Evolutionary conservation across 2,329 filamentous ascomycete species (phyloP).

Genomic region (Sporothrix mexicana): DNA sequence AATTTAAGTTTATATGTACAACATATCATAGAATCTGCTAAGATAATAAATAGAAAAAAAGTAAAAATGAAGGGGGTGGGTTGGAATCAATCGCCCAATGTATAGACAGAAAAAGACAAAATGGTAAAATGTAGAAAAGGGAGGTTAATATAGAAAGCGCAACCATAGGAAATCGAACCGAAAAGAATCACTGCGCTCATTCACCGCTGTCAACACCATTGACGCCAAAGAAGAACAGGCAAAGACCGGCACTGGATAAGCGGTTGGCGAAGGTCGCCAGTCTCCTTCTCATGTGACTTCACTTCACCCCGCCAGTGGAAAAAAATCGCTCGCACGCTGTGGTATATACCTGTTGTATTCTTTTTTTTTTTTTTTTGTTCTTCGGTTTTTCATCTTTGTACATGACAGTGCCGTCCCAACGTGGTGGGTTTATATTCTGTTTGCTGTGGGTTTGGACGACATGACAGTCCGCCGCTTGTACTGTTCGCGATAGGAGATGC

Average conservation of each 20-base stretch:
- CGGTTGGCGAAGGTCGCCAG: no score
- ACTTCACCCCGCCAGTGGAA: background rate
- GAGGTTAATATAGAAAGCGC: background rate
- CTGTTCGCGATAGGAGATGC: constrained; percentile 69
- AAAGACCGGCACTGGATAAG: background rate
- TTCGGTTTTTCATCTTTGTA: background rate
- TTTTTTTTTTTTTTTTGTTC: background rate
- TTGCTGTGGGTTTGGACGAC: constrained; percentile 45
- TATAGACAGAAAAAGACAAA: constrained; percentile 25
- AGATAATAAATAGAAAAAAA: background rate
- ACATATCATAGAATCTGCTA: background rate
- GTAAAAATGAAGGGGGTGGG: constrained; percentile 2
- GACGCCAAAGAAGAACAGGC: background rate
- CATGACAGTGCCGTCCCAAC: background rate
- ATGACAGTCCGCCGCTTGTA: constrained; percentile 61
- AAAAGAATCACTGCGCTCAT: background rate
- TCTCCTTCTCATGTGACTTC: background rate
- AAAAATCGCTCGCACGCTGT: constrained; percentile 28
- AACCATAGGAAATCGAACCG: background rate
- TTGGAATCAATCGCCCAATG: constrained; percentile 23
- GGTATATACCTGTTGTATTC: constrained; percentile 17
- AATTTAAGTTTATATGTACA: constrained; percentile 22
- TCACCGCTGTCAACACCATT: background rate
- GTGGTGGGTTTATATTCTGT: constrained; percentile 42
- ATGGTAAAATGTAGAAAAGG: background rate